Evolutionary conservation across 495 filamentous ascomycete species (phyloP).

Genomic region (Aspergillus bertholletiae): DNA sequence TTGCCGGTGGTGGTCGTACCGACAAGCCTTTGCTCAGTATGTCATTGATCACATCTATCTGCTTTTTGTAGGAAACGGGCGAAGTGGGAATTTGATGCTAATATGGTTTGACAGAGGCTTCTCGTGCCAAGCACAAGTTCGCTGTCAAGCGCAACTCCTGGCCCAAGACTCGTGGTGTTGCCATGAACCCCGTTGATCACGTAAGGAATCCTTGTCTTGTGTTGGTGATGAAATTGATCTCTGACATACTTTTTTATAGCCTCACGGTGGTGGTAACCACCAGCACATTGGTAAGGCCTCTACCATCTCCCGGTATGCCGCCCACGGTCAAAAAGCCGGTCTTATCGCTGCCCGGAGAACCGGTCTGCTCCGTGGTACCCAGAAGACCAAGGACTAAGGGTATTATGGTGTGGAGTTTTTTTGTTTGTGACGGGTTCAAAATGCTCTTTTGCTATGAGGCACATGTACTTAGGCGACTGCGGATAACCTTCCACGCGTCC

Average conservation of each 20-base stretch:
- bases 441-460: conserved; percentile 49
- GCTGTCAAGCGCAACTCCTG: conserved; percentile 99
- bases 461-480: conserved; percentile 50
- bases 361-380: conserved; percentile 98
- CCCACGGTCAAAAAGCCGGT: conserved; percentile 99
- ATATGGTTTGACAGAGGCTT: conserved; percentile 58
- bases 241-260: conserved; percentile 49
- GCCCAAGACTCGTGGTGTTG: conserved; percentile 99
- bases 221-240: conserved; percentile 1
- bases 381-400: conserved; percentile 90
- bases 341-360: conserved; percentile 98
- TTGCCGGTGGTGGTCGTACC: conserved; percentile 97
- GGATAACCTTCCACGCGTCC: conserved; percentile 43
- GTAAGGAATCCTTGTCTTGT: conserved; percentile 40
- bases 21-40: conserved; percentile 92
- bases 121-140: conserved; percentile 98
- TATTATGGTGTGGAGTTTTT: conserved; percentile 42
- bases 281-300: conserved; percentile 99
- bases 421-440: conserved; percentile 48
- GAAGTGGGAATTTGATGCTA: conserved; percentile 6
- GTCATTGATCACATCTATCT: conserved; percentile 20
- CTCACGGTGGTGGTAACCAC: conserved; percentile 99
- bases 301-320: conserved; percentile 96
- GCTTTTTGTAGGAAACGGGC: neutral
- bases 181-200: conserved; percentile 99